A percentile compares a stretch with the other conserved stretches of the same genome.
phyloP scores from a whole-genome alignment of 768 basidiomycete species.

The Boletus barrowsii region DNA sequence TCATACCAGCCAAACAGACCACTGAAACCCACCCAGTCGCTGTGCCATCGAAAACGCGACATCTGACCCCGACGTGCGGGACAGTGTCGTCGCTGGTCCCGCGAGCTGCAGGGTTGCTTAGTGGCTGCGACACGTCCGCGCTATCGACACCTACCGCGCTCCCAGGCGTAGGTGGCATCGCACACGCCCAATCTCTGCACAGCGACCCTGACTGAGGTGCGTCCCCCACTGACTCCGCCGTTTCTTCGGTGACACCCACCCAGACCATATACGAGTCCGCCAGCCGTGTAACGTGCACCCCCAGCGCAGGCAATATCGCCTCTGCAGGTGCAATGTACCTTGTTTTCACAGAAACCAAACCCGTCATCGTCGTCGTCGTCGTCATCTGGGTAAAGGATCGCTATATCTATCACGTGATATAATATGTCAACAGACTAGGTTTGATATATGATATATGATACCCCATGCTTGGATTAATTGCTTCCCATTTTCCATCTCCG shows the following conservation, averaged over 20 bases:
- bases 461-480: too few species aligned
- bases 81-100: conserved; percentile 57
- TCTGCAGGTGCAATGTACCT: conserved; percentile 50
- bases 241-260: conserved; percentile 59
- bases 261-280: conserved; percentile 81
- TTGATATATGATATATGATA: too few species aligned
- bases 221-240: conserved; percentile 42
- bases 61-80: conserved; percentile 60
- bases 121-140: neutral
- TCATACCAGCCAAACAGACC: neutral
- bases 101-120: conserved; percentile 3
- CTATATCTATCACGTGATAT: conserved; percentile 20
- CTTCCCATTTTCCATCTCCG: too few species aligned
- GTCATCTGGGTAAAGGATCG: neutral
- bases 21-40: conserved; percentile 61
- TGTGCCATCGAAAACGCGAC: conserved; percentile 71
- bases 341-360: conserved; percentile 42
- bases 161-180: conserved; percentile 55
- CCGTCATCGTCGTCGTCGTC: conserved; percentile 6
- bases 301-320: conserved; percentile 53
- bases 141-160: conserved; percentile 20
- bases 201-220: conserved; percentile 56
- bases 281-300: conserved; percentile 62
- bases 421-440: neutral
- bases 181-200: conserved; percentile 78